phyloP scores from a whole-genome alignment of 2,329 filamentous ascomycete species.

The Pseudogymnoascus sp. region DNA sequence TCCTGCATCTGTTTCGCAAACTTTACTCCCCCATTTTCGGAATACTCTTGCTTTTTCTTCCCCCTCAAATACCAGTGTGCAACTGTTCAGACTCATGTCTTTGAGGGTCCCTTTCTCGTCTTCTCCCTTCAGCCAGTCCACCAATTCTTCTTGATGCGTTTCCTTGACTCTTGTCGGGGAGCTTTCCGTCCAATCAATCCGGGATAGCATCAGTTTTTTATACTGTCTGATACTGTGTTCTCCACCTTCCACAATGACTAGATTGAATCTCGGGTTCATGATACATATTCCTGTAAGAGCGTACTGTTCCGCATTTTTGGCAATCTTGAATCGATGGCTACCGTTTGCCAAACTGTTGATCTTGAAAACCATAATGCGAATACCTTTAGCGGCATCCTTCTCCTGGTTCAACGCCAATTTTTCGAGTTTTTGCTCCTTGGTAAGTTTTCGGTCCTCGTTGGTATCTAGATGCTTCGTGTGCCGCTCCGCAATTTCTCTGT shows the following conservation, averaged over 20 bases:
- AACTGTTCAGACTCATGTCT: slow-evolving; percentile 75
- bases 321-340: slow-evolving; percentile 87
- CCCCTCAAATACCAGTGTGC: slow-evolving; percentile 81
- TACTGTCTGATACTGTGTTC: slow-evolving; percentile 74
- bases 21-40: slow-evolving; percentile 77
- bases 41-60: slow-evolving; percentile 74
- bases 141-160: slow-evolving; percentile 54
- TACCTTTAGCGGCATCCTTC: slow-evolving; percentile 77
- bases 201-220: slow-evolving; percentile 86
- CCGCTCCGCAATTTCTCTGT: slow-evolving; percentile 83
- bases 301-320: slow-evolving; percentile 83
- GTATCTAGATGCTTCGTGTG: slow-evolving; percentile 65
- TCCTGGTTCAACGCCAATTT: slow-evolving; percentile 79
- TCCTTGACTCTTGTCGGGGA: slow-evolving; percentile 56
- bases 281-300: slow-evolving; percentile 84
- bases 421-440: slow-evolving; percentile 76
- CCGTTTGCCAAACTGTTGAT: slow-evolving; percentile 85
- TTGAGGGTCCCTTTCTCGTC: slow-evolving; percentile 71
- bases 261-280: slow-evolving; percentile 78
- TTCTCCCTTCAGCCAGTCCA: slow-evolving; percentile 70
- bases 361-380: slow-evolving; percentile 81
- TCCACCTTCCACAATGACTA: slow-evolving; percentile 89
- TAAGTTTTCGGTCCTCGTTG: slow-evolving; percentile 81
- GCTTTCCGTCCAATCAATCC: slow-evolving; percentile 93
- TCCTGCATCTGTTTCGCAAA: slow-evolving; percentile 88